Conservation (phyloP, 208 protist genomes). For the Leishmania amazonensis region DNA sequence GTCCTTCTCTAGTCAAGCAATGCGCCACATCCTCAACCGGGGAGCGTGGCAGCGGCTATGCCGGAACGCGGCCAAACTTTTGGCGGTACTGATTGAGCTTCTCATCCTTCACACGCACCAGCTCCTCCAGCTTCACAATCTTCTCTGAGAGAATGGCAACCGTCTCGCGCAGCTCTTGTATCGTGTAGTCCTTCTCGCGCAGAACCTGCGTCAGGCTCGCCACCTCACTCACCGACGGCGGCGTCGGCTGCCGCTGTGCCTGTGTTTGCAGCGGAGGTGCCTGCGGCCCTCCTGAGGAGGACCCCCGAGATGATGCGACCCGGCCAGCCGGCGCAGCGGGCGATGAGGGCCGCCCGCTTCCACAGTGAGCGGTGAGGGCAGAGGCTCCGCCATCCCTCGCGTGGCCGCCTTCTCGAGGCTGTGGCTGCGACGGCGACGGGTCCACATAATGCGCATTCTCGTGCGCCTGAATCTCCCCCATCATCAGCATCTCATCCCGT, state of each 20-base stretch:
- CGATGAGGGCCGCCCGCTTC: not conserved
- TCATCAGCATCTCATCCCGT: constrained; percentile 27
- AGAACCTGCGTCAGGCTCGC: constrained; percentile 56
- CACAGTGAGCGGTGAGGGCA: not conserved
- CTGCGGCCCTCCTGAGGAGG: not conserved
- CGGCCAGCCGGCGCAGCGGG: not conserved
- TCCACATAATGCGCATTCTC: constrained; percentile 18
- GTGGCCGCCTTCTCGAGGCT: not conserved
- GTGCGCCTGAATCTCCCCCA: constrained; percentile 11
- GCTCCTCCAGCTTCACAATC: constrained; percentile 95
- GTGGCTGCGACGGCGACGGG: not conserved
- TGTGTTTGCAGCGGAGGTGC: constrained; percentile 9
- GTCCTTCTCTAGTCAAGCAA: not conserved
- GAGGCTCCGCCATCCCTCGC: not conserved
- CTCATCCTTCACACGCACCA: constrained; percentile 95
- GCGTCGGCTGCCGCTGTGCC: constrained; percentile 11
- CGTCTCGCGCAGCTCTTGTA: constrained; percentile 90
- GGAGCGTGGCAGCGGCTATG: not conserved
- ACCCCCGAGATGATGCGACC: not conserved
- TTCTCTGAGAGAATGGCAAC: constrained; percentile 91
- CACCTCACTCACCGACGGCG: constrained; percentile 6
- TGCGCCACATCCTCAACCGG: no score
- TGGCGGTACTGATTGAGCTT: constrained; percentile 88
- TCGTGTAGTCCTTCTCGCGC: constrained; percentile 91
- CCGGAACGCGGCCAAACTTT: constrained; percentile 54